A percentile compares a stretch with the other conserved stretches of the same genome.
Evolutionary conservation across 345 rosid species (phyloP).

Genomic region (Odontarrhena argentea): DNA sequence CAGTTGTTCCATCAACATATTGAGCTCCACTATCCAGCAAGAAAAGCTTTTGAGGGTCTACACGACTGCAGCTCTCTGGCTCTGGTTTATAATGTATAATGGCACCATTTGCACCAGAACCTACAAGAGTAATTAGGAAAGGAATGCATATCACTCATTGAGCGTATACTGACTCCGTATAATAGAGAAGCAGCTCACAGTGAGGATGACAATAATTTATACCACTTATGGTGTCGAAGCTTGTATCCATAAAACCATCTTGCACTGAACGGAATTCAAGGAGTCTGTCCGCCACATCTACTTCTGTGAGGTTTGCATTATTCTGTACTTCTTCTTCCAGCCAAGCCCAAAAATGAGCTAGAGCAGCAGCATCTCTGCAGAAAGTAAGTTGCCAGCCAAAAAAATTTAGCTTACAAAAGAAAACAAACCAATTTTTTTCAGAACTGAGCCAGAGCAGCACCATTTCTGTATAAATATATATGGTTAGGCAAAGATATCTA

Average conservation of each 20-base stretch:
- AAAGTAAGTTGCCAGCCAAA: conserved; percentile 13
- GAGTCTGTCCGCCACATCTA: conserved; percentile 82
- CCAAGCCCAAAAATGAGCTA: conserved; percentile 93
- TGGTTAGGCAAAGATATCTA: conserved; percentile 6
- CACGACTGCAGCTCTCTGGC: conserved; percentile 74
- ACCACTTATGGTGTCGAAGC: conserved; percentile 98
- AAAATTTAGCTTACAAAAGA: conserved; percentile 1
- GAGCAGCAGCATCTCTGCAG: conserved; percentile 93
- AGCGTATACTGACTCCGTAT: neutral
- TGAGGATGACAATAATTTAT: conserved; percentile 37
- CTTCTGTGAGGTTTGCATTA: conserved; percentile 72
- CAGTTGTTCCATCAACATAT: conserved; percentile 94
- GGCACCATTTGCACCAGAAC: conserved; percentile 97
- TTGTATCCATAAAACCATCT: conserved; percentile 85
- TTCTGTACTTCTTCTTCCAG: conserved; percentile 75
- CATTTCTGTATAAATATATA: conserved; percentile 55
- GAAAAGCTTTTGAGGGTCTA: conserved; percentile 73
- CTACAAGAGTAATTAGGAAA: conserved; percentile 45
- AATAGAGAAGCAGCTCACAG: conserved; percentile 22
- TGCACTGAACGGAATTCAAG: conserved; percentile 84
- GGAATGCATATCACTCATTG: conserved; percentile 4
- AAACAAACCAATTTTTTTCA: conserved; percentile 36
- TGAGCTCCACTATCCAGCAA: conserved; percentile 97
- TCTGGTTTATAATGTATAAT: conserved; percentile 93
- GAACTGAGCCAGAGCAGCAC: conserved; percentile 73